Conservation (phyloP, 2,329 filamentous ascomycete genomes). For the Paraconiothyrium sp. region DNA sequence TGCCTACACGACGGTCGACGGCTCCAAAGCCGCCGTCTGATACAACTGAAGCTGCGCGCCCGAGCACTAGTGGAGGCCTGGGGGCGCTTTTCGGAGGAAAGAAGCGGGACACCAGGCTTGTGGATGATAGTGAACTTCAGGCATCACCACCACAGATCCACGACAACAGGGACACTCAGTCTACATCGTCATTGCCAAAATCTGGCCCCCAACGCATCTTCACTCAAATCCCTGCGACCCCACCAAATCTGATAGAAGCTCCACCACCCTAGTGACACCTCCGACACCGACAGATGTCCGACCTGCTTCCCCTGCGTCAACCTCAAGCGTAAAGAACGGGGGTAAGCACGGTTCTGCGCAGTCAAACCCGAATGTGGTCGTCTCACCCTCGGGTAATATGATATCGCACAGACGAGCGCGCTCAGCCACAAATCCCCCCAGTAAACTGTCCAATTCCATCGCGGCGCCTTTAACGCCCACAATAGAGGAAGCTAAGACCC, state of each 20-base stretch:
- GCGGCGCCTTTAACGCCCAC: constrained; percentile 75
- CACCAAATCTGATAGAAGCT: constrained; percentile 53
- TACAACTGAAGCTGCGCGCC: constrained; percentile 50
- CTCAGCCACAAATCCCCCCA: constrained; percentile 70
- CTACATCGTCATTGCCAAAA: constrained; percentile 35
- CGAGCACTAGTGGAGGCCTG: constrained; percentile 56
- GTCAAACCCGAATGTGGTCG: constrained; percentile 62
- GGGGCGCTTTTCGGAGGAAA: constrained; percentile 55
- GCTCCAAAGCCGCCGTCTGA: constrained; percentile 40
- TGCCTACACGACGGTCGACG: constrained; percentile 44
- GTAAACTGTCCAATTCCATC: constrained; percentile 84
- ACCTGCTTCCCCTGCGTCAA: constrained; percentile 44
- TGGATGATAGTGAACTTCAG: constrained; percentile 35
- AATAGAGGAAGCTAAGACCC: constrained; percentile 72
- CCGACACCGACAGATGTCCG: constrained; percentile 67
- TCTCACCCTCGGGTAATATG: constrained; percentile 74
- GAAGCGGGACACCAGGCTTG: constrained; percentile 41
- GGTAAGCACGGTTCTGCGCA: constrained; percentile 42
- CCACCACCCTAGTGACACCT: constrained; percentile 69
- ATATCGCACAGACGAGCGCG: constrained; percentile 74
- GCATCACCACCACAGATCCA: constrained; percentile 45
- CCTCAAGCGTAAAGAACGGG: constrained; percentile 32
- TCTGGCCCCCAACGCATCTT: constrained; percentile 46
- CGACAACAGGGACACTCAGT: constrained; percentile 42
- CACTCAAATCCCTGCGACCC: constrained; percentile 53